phyloP scores from a whole-genome alignment of 805 yeast genomes.

The Kazachstania martiniae region DNA sequence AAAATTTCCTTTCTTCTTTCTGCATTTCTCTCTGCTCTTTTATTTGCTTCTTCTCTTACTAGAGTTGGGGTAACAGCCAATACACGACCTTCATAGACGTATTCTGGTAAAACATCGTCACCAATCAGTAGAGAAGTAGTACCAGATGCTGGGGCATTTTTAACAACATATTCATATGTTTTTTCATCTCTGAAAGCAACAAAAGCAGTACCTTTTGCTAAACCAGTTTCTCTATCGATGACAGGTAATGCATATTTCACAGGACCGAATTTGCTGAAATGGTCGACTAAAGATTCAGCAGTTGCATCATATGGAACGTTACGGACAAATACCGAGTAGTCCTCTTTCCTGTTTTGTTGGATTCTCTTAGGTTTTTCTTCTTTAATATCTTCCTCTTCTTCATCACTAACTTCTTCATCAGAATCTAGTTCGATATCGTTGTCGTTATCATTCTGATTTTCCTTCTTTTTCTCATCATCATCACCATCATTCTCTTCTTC shows the following conservation, averaged over 20 bases:
- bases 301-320: conserved; percentile 94
- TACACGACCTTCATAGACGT: conserved; percentile 88
- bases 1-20: conserved; percentile 59
- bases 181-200: conserved; percentile 66
- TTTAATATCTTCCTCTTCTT: conserved; percentile 24
- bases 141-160: conserved; percentile 67
- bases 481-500: conserved; percentile 28
- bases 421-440: conserved; percentile 28
- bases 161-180: conserved; percentile 57
- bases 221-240: conserved; percentile 69
- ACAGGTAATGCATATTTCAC: conserved; percentile 92
- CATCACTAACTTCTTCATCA: conserved; percentile 25
- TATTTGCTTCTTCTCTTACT: conserved; percentile 71
- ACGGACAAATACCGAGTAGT: conserved; percentile 72
- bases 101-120: conserved; percentile 82
- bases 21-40: conserved; percentile 62
- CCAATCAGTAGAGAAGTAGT: conserved; percentile 63
- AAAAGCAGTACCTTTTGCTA: conserved; percentile 91
- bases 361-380: conserved; percentile 27
- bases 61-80: conserved; percentile 77
- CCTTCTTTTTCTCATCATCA: conserved; percentile 29
- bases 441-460: conserved; percentile 26
- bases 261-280: conserved; percentile 72
- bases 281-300: conserved; percentile 62
- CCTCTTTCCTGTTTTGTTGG: conserved; percentile 49